Evolutionary conservation across 139 green algal species (phyloP), one percentile per base, ranked within the genome.

Genomic region (Chlamydomonas schloesseri): DNA sequence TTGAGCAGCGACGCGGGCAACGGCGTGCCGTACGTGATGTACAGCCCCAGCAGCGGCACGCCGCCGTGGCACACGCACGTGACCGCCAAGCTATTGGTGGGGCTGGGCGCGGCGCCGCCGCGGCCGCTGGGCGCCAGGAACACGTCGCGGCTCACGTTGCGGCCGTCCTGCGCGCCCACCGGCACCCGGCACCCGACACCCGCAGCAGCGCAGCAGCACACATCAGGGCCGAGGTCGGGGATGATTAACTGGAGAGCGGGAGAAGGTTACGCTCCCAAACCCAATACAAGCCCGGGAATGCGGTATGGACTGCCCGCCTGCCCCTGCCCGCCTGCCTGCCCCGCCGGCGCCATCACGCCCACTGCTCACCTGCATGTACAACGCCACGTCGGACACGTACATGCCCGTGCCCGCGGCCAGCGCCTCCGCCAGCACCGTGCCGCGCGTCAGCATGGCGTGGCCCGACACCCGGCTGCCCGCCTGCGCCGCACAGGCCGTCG

Each of bases 1-100:
- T 76, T 76, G n/a, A 85, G 79, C 79, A 85, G 65, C 65, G 46
- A 68, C n/a, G 79, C 34, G 18, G 79, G 79, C 67, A 85, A 65
- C 65, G 79, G 65, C 36, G 31, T 57, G 46, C 31, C 46, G 46
- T 58, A 85, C 2, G 79, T 85, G 47, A 85, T 26, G 67, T 85
- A 85, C 36, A 85, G 36, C 4, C 79, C 79, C 31, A 85, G 20
- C 65, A 85, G 79, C 23, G 79, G 79, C 42, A 73, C 55, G 15
- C 77, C 77, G 10, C 34, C 62, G 37, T 83, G 37, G 28, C 65
- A 55, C 62, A 75, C 33, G 31, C 47, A 36, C 29, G 79, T 76
- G 5, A 85, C 67, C 46, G 79, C 79, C 13, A 85, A 28, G 64
- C 65, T 64, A 65, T 60, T 85, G 79, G 62, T 85, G 64, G 77